Percentiles rank a stretch among this genome's conserved stretches.
phyloP scores from a whole-genome alignment of 1,139 yeast species.

The Yarrowia galli region DNA sequence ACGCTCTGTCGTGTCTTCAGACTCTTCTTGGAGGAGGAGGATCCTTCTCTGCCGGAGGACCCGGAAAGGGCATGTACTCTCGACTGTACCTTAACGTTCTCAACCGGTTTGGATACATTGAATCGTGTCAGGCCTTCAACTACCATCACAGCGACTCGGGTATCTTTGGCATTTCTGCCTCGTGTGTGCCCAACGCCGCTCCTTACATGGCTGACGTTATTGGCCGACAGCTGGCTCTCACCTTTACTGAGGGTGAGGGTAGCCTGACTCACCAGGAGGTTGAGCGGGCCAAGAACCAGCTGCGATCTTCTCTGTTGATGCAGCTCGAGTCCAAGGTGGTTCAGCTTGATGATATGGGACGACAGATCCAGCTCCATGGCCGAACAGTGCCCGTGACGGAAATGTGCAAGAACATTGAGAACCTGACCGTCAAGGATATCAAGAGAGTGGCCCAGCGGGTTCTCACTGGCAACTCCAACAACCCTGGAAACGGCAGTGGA shows the following conservation, averaged over 20 bases:
- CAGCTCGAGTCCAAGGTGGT: constrained; percentile 91
- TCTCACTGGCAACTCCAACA: constrained; percentile 68
- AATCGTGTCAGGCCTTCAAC: constrained; percentile 85
- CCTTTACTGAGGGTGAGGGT: constrained; percentile 66
- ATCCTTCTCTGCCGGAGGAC: constrained; percentile 98
- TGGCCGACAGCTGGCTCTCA: constrained; percentile 73
- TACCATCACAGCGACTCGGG: constrained; percentile 93
- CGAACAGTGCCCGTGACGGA: constrained; percentile 78
- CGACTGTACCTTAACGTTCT: constrained; percentile 89
- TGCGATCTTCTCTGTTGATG: constrained; percentile 88
- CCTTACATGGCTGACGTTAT: constrained; percentile 81
- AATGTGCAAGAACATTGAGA: constrained; percentile 80
- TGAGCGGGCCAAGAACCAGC: constrained; percentile 87
- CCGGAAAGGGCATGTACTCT: constrained; percentile 99
- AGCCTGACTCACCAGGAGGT: constrained; percentile 77
- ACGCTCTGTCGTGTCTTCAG: constrained; percentile 89
- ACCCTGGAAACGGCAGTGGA: constrained; percentile 62
- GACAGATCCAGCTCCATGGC: constrained; percentile 89
- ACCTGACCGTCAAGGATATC: constrained; percentile 70
- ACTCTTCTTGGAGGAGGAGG: constrained; percentile 98
- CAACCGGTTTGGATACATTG: constrained; percentile 90
- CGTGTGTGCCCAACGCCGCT: constrained; percentile 87
- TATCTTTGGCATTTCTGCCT: constrained; percentile 84
- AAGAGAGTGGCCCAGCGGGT: constrained; percentile 77
- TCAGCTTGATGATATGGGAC: constrained; percentile 90